These are phyloP conservation scores for Sphaerobolus stellatus DNA, from an alignment of 1,284 basidiomycete genomes.

Conservation along the genomic window DNA sequence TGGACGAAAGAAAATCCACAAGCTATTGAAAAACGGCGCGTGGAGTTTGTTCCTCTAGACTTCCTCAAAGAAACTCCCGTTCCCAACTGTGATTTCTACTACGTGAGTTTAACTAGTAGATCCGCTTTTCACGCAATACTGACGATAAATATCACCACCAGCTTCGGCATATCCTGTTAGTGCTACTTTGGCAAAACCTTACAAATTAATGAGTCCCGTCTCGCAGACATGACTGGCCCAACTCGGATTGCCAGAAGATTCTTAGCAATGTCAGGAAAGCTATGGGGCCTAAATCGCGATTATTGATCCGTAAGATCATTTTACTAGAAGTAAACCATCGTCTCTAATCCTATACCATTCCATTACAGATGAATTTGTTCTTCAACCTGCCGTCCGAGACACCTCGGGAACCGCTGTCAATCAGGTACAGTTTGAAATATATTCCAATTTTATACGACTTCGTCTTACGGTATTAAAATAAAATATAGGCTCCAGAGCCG, in stretches of 20 bases:
- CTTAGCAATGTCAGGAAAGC: conserved; percentile 23
- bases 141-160: not conserved
- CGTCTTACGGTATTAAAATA: not conserved
- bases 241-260: conserved; percentile 23
- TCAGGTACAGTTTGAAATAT: not conserved
- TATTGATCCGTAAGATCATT: conserved; percentile 24
- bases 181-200: not conserved
- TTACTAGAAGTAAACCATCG: too few relatives aligned
- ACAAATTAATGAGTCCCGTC: not conserved
- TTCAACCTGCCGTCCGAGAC: conserved; percentile 14
- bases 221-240: conserved; percentile 30
- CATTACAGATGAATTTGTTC: conserved; percentile 22
- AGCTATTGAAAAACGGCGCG: conserved; percentile 32
- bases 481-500: conserved; percentile 32
- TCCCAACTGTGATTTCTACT: conserved; percentile 43
- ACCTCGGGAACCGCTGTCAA: not conserved
- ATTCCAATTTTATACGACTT: not conserved
- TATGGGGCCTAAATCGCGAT: conserved; percentile 20
- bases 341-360: not conserved
- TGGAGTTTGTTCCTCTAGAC: conserved; percentile 43
- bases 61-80: conserved; percentile 45
- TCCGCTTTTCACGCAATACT: not conserved
- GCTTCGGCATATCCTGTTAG: conserved; percentile 11
- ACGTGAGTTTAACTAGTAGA: conserved; percentile 39
- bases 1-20: conserved; percentile 36